Evolutionary conservation across 805 yeast species (phyloP).

Genomic region (Kodamaea nitidulidarum): DNA sequence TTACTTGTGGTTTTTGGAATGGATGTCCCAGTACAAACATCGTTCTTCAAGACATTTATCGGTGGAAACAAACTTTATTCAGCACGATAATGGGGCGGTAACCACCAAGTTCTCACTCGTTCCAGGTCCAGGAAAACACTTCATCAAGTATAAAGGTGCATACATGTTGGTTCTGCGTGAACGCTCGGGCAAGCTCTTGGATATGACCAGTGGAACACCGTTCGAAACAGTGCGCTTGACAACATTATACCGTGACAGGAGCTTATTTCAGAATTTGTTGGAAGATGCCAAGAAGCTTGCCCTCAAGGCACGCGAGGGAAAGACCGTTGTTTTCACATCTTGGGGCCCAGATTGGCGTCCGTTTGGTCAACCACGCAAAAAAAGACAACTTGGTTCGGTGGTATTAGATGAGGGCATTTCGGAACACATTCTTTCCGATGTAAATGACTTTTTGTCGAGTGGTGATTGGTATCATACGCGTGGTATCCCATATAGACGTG

Average conservation of each 20-base stretch:
- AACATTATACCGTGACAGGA: constrained; percentile 78
- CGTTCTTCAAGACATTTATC: constrained; percentile 79
- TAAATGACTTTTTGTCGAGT: constrained; percentile 69
- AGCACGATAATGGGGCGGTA: constrained; percentile 90
- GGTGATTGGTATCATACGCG: constrained; percentile 92
- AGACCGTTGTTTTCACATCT: constrained; percentile 87
- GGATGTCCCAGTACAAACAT: constrained; percentile 86
- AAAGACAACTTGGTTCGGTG: constrained; percentile 80
- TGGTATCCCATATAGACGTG: constrained; percentile 97
- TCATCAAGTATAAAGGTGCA: constrained; percentile 80
- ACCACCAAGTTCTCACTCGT: constrained; percentile 84
- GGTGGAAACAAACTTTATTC: constrained; percentile 81
- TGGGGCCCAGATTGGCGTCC: constrained; percentile 99
- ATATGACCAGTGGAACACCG: constrained; percentile 87
- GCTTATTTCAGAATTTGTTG: constrained; percentile 63
- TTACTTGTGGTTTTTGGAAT: constrained; percentile 89
- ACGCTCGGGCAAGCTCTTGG: constrained; percentile 83
- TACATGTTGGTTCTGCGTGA: constrained; percentile 87
- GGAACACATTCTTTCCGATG: constrained; percentile 64
- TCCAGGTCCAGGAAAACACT: constrained; percentile 96
- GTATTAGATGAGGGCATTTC: constrained; percentile 75
- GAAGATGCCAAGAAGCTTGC: constrained; percentile 85
- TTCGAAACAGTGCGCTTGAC: constrained; percentile 94
- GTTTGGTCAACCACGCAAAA: constrained; percentile 91
- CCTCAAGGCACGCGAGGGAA: constrained; percentile 78